Base-by-base conservation (phyloP, 73 alveolate genomes). In the Vitrella brassicaformis region DNA sequence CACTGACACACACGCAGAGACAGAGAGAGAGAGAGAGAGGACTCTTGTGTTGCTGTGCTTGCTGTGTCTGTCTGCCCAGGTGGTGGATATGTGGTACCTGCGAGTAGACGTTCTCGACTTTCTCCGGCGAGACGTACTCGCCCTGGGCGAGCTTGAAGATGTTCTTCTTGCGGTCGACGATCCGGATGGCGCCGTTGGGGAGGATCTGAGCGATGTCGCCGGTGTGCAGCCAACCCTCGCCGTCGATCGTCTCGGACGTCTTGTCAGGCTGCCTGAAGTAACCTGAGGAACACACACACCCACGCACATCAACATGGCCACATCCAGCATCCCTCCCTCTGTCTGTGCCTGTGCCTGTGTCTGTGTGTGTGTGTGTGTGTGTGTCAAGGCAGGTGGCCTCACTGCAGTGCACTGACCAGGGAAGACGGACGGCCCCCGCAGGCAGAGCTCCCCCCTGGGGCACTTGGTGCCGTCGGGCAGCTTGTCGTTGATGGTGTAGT, bases 121-220 rank as follows among this genome's bases (percentile, higher is more conserved):
- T 95, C 75, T 94, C 98, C 10, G 99, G 99, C 1, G 99, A 96
- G 45, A 95, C 92, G 72, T 93, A 95, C 68, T 95, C 99, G 30
- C 99, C 99, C 80, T 95, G 94, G n/a, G 88, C 72, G 14, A 95
- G 82, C 83, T 95, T 95, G 84, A 93, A 95, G 70, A 95, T 90
- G 83, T 91, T 94, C 87, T 95, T 95, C 84, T 92, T 96, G 79
- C 99, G 92, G 83, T 96, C 99, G 31, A 96, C 88, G 47, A 96
- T 88, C 82, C 91, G 93, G 65, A 96, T 28, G 28, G 94, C 92
- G 10, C 98, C 98, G 45, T 85, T 81, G 39, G 95, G 92, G 66
- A 84, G 30, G 27, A 85, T 81, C 25, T 74, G 76, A 68, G 97
- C 98, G 22, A 92, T 86, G 79, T 92, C 98, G 32, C 98, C 98